phyloP scores from a whole-genome alignment of 805 yeast genomes.

The Ogataea pignaliae region DNA sequence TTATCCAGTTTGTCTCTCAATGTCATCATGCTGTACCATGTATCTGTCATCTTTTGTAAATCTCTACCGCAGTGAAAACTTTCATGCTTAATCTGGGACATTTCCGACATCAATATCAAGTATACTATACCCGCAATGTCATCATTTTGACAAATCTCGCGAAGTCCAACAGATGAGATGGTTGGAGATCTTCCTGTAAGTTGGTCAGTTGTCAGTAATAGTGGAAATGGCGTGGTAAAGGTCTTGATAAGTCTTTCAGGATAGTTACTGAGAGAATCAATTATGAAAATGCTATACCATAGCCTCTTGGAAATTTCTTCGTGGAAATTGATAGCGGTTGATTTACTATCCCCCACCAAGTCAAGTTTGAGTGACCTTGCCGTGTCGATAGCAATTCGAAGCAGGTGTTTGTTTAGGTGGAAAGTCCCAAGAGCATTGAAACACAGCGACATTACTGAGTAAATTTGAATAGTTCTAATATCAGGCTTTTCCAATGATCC shows the following conservation, averaged over 20 bases:
- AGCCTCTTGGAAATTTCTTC: conserved; percentile 20
- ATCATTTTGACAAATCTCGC: conserved; percentile 10
- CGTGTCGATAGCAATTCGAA: conserved; percentile 17
- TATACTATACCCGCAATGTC: conserved; percentile 20
- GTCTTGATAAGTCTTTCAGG: conserved; percentile 18
- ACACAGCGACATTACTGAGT: conserved; percentile 20
- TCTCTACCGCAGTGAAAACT: conserved; percentile 9
- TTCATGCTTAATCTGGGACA: conserved; percentile 19
- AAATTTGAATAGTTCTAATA: conserved; percentile 21
- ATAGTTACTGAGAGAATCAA: conserved; percentile 23
- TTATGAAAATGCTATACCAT: conserved; percentile 22
- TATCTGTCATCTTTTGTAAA: conserved; percentile 3
- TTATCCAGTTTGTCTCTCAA: conserved; percentile 8
- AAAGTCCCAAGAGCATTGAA: conserved; percentile 23
- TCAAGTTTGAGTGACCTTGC: conserved; percentile 14
- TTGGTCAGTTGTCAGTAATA: conserved; percentile 12
- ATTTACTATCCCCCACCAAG: neutral
- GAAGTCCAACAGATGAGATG: conserved; percentile 1
- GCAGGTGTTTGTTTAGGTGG: conserved; percentile 17
- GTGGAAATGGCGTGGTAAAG: conserved; percentile 18
- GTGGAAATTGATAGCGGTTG: conserved; percentile 8
- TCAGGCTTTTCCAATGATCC: conserved; percentile 22
- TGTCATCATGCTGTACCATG: conserved; percentile 13
- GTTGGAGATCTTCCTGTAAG: conserved; percentile 5
- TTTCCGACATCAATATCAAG: conserved; percentile 17